Percentiles rank a stretch among this genome's conserved stretches.
Evolutionary conservation across 352 stramenopile species (phyloP).

Genomic region (Globisporangium nodosum): DNA sequence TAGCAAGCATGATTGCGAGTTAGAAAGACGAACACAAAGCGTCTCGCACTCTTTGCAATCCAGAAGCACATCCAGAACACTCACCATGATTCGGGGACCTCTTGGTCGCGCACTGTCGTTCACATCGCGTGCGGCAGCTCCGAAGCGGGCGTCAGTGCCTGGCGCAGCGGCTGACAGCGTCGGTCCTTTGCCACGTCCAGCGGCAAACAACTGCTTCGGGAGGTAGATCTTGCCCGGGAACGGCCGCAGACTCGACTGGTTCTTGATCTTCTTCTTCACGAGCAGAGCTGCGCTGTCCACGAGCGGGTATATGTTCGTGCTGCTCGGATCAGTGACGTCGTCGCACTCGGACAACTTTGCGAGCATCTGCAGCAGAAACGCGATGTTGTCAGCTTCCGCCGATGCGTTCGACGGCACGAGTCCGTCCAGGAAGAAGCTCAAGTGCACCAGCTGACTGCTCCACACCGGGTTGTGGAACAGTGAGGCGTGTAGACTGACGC

Average conservation of each 20-base stretch:
- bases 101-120: neutral
- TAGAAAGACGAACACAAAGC: neutral
- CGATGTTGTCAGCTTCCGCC: constrained; percentile 71
- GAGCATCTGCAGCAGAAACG: constrained; percentile 81
- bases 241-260: constrained; percentile 74
- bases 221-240: constrained; percentile 83
- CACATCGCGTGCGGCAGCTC: too few relatives aligned
- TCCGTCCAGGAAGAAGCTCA: constrained; percentile 71
- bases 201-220: constrained; percentile 58
- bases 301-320: constrained; percentile 52
- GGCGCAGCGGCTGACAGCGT: neutral
- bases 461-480: constrained; percentile 34
- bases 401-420: constrained; percentile 44
- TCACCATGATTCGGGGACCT: constrained; percentile 40
- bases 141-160: neutral
- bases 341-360: constrained; percentile 70
- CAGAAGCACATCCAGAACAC: constrained; percentile 11
- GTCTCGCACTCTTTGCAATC: neutral
- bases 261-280: constrained; percentile 84
- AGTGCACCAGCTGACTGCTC: constrained; percentile 46
- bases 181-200: constrained; percentile 6
- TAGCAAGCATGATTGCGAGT: constrained; percentile 1
- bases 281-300: constrained; percentile 48
- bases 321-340: constrained; percentile 37
- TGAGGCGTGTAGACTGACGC: constrained; percentile 18